phyloP scores from a whole-genome alignment of 169 alveolate species.

The Plasmodium gonderi region DNA sequence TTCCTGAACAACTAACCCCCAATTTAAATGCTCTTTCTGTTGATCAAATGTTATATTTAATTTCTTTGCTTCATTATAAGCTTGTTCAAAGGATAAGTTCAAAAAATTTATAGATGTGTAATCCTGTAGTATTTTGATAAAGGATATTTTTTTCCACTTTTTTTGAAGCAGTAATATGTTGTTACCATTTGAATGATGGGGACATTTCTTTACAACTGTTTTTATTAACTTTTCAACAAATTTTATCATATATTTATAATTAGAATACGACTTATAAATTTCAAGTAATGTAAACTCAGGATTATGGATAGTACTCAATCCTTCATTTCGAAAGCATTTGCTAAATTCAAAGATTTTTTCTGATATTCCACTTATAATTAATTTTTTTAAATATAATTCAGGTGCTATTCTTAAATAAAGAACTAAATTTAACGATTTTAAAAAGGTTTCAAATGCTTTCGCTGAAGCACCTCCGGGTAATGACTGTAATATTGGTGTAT shows the following conservation, averaged over 20 bases:
- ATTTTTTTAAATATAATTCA: slow-evolving; percentile 93
- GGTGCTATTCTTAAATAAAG: slow-evolving; percentile 95
- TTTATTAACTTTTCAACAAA: slow-evolving; percentile 92
- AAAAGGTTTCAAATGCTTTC: slow-evolving; percentile 92
- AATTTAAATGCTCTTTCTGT: slow-evolving; percentile 27
- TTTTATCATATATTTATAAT: slow-evolving; percentile 93
- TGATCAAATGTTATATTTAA: slow-evolving; percentile 49
- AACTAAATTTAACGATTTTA: slow-evolving; percentile 91
- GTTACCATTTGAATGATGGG: not conserved
- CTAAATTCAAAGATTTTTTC: slow-evolving; percentile 94
- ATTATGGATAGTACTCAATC: slow-evolving; percentile 91
- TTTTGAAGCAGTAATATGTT: slow-evolving; percentile 3
- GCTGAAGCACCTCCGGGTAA: slow-evolving; percentile 96
- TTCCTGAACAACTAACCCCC: slow-evolving; percentile 77
- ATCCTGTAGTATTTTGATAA: slow-evolving; percentile 30
- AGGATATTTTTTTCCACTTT: slow-evolving; percentile 39
- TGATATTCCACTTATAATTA: slow-evolving; percentile 93
- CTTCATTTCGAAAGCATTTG: slow-evolving; percentile 96
- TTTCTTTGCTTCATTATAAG: slow-evolving; percentile 60
- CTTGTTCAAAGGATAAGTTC: slow-evolving; percentile 58
- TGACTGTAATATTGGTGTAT: slow-evolving; percentile 94
- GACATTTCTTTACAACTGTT: slow-evolving; percentile 72
- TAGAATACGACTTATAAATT: slow-evolving; percentile 94
- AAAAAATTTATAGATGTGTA: slow-evolving; percentile 26
- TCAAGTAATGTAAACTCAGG: slow-evolving; percentile 96